A percentile compares a stretch with the other conserved stretches of the same genome.
These are phyloP conservation scores for Ganoderma lucidum DNA, from an alignment of 1,284 basidiomycete species.

Conservation along the genomic window DNA sequence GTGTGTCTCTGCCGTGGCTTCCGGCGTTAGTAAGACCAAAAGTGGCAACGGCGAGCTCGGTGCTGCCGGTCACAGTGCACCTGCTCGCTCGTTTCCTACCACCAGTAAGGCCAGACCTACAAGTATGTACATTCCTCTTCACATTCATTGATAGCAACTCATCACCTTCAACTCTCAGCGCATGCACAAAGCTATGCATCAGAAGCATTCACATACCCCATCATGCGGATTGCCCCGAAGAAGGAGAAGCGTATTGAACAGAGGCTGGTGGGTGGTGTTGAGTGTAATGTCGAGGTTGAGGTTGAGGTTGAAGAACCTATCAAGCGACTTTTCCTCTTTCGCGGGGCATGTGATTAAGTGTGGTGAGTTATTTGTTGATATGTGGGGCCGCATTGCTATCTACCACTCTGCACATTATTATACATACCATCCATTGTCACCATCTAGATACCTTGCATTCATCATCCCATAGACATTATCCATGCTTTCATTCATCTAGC, in stretches of 20 bases:
- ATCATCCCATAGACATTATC: no score
- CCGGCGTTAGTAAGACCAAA: constrained; percentile 39
- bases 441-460: constrained; percentile 30
- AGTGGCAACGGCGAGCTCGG: constrained; percentile 44
- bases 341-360: constrained; percentile 28
- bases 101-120: constrained; percentile 39
- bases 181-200: constrained; percentile 75
- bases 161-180: no score
- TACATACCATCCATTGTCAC: constrained; percentile 30
- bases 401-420: constrained; percentile 6
- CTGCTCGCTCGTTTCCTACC: constrained; percentile 26
- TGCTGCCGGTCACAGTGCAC: constrained; percentile 13
- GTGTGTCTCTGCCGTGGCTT: constrained; percentile 28
- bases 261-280: constrained; percentile 58
- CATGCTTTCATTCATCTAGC: no score
- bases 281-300: constrained; percentile 55
- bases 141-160: constrained; percentile 22
- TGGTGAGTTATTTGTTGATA: constrained; percentile 16
- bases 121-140: constrained; percentile 32
- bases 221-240: constrained; percentile 63
- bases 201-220: constrained; percentile 68
- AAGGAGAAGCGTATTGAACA: constrained; percentile 60
- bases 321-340: constrained; percentile 52
- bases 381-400: constrained; percentile 26
- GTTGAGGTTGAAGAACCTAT: constrained; percentile 56